These are phyloP conservation scores for Apiospora saccharicola DNA, from an alignment of 2,329 filamentous ascomycete genomes.

Conservation along the genomic window DNA sequence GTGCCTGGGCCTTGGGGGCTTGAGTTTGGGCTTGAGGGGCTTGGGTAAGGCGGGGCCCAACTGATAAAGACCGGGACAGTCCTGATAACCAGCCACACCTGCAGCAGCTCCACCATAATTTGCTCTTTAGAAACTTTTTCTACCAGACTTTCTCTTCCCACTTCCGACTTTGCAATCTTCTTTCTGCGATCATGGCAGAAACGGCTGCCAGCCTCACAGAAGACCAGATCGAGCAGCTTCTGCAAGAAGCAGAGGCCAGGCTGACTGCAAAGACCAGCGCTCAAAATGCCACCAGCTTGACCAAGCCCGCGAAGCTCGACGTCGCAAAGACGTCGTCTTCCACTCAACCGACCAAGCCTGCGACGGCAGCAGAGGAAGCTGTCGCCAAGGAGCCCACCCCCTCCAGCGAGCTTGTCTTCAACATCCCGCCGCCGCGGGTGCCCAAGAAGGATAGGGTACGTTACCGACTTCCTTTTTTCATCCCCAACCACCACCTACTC, in stretches of 20 bases:
- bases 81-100: constrained; percentile 5
- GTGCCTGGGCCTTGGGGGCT: background rate
- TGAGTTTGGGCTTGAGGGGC: background rate
- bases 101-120: constrained; percentile 14
- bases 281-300: constrained; percentile 40
- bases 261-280: constrained; percentile 46
- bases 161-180: constrained; percentile 21
- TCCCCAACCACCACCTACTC: constrained; percentile 37
- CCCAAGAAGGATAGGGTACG: constrained; percentile 44
- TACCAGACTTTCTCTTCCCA: constrained; percentile 7
- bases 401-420: constrained; percentile 37
- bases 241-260: constrained; percentile 68
- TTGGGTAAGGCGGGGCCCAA: background rate
- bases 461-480: constrained; percentile 26
- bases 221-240: constrained; percentile 68
- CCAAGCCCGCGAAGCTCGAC: constrained; percentile 39
- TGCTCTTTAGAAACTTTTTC: constrained; percentile 15
- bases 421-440: constrained; percentile 37
- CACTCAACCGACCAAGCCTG: constrained; percentile 21
- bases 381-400: constrained; percentile 28
- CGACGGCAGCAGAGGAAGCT: background rate
- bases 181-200: constrained; percentile 35
- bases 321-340: constrained; percentile 29
- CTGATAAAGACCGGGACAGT: background rate
- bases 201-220: constrained; percentile 61